Percentiles rank a stretch among this genome's conserved stretches.
Evolutionary conservation across 345 rosid species (phyloP).

Genomic region (Toxicodendron radicans): DNA sequence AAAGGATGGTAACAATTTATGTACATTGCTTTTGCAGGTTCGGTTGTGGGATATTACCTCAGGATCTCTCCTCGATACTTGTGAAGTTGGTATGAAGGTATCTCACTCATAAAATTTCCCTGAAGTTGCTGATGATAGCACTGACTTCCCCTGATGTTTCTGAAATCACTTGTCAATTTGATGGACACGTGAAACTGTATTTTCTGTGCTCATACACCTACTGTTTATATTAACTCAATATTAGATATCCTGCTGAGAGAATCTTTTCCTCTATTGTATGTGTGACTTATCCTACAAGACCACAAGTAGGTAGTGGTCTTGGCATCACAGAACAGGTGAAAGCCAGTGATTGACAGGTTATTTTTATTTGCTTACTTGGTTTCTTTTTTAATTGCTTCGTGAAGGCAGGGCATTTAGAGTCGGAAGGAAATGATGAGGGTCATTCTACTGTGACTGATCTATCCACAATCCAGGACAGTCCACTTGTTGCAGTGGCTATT

Average conservation of each 20-base stretch:
- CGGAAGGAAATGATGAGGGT: conserved; percentile 43
- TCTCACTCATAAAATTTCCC: conserved; percentile 9
- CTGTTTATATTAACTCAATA: background rate
- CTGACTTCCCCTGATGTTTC: background rate
- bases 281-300: background rate
- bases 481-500: conserved; percentile 66
- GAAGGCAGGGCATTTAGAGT: conserved; percentile 56
- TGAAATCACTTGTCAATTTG: background rate
- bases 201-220: background rate
- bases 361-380: background rate
- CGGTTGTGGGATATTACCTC: conserved; percentile 83
- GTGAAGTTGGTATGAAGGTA: conserved; percentile 75
- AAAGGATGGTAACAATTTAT: conserved; percentile 3
- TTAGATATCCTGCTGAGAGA: background rate
- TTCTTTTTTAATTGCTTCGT: conserved; percentile 31
- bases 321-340: background rate
- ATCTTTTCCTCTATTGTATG: background rate
- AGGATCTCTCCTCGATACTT: conserved; percentile 84
- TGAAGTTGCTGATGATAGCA: conserved; percentile 1
- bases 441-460: conserved; percentile 59
- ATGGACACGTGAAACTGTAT: background rate
- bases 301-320: background rate
- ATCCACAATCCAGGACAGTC: conserved; percentile 48
- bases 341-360: background rate
- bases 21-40: conserved; percentile 50